A percentile compares a stretch with the other conserved stretches of the same genome.
Conservation (phyloP, 768 basidiomycete species). For the Lentinula aciculospora region DNA sequence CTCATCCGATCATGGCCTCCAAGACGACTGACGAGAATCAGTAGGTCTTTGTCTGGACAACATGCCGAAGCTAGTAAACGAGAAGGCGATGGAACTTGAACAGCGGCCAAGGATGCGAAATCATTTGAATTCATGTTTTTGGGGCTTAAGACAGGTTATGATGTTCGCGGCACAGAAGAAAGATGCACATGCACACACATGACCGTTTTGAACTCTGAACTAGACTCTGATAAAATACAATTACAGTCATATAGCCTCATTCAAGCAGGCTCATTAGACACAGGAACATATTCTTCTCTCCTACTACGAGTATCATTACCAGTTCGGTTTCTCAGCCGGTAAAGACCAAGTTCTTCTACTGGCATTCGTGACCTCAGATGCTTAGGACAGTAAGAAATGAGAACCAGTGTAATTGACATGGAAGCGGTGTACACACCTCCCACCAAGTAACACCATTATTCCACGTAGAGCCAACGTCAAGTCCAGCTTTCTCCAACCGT, state of each 20-base stretch:
- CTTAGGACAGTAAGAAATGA: constrained; percentile 18
- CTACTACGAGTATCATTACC: constrained; percentile 19
- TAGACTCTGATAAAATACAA: neutral
- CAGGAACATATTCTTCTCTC: constrained; percentile 41
- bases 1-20: constrained; percentile 66
- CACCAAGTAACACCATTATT: constrained; percentile 67
- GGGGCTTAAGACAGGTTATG: neutral
- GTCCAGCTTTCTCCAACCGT: constrained; percentile 74
- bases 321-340: constrained; percentile 41
- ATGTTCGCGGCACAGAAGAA: neutral
- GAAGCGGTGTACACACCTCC: constrained; percentile 55
- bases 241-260: neutral
- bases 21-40: constrained; percentile 60
- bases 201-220: neutral
- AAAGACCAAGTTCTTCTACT: constrained; percentile 32
- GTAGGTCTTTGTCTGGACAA: constrained; percentile 82
- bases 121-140: constrained; percentile 35
- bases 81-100: constrained; percentile 51
- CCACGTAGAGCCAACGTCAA: constrained; percentile 62
- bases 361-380: constrained; percentile 53
- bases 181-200: neutral
- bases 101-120: constrained; percentile 51
- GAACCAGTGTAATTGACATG: neutral
- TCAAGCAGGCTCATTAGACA: constrained; percentile 20
- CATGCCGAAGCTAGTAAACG: constrained; percentile 62